Evolutionary conservation across 2,329 filamentous ascomycete genomes (phyloP).

Genomic region (Rhinocladiella similis): DNA sequence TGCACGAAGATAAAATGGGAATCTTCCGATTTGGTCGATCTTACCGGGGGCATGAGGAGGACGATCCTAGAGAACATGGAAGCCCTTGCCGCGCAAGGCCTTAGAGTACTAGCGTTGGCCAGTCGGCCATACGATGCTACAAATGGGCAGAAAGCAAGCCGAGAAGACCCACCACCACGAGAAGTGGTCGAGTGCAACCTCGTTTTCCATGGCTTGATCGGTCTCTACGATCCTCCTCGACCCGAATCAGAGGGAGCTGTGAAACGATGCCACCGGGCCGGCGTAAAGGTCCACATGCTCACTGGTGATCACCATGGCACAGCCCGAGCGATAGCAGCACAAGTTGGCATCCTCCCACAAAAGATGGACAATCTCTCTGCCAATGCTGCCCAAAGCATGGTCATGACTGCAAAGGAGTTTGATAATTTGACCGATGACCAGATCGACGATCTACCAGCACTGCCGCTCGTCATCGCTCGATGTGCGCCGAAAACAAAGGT

Average conservation of each 20-base stretch:
- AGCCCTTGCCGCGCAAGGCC: conserved; percentile 63
- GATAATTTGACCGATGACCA: conserved; percentile 70
- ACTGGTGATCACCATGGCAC: conserved; percentile 76
- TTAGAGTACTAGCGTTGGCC: conserved; percentile 69
- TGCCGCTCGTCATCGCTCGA: conserved; percentile 60
- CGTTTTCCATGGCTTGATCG: conserved; percentile 71
- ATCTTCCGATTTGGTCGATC: conserved; percentile 46
- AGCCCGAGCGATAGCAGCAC: conserved; percentile 70
- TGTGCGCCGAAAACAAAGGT: conserved; percentile 69
- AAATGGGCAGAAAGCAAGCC: conserved; percentile 31
- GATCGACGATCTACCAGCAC: conserved; percentile 57
- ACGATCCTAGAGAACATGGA: conserved; percentile 69
- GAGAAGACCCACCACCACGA: conserved; percentile 43
- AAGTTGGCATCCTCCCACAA: conserved; percentile 73
- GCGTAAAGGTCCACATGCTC: conserved; percentile 75
- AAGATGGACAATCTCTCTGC: conserved; percentile 53
- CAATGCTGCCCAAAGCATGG: conserved; percentile 62
- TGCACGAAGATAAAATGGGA: conserved; percentile 55
- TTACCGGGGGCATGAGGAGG: conserved; percentile 56
- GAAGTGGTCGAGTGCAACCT: conserved; percentile 65
- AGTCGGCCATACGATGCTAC: conserved; percentile 48
- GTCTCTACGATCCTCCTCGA: conserved; percentile 79
- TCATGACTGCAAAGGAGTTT: conserved; percentile 71
- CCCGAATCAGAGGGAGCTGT: conserved; percentile 71
- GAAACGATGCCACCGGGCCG: conserved; percentile 64